Evolutionary conservation across 768 basidiomycete species (phyloP).

Genomic region (Terana coerulea): DNA sequence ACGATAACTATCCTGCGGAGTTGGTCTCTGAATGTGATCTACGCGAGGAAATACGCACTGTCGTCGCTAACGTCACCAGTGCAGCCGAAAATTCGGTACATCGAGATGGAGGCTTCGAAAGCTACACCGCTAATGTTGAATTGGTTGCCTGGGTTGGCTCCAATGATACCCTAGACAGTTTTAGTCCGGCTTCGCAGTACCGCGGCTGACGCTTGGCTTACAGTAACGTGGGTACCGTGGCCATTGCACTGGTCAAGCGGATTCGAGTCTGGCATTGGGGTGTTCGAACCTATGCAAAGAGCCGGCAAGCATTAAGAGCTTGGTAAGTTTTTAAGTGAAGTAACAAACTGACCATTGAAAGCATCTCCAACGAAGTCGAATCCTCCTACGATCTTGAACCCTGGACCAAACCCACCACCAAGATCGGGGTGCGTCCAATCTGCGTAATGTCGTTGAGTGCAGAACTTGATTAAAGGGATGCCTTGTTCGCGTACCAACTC

Average conservation of each 20-base stretch:
- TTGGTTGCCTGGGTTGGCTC: conserved; percentile 52
- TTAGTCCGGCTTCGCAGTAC: not conserved
- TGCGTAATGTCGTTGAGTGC: too few relatives aligned
- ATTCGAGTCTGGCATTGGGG: conserved; percentile 46
- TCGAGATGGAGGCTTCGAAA: conserved; percentile 48
- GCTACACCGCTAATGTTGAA: conserved; percentile 73
- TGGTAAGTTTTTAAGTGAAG: not conserved
- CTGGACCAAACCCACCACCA: conserved; percentile 51
- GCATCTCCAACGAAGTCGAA: conserved; percentile 57
- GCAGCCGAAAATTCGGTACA: conserved; percentile 64
- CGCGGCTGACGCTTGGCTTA: conserved; percentile 22
- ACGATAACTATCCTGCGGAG: conserved; percentile 36
- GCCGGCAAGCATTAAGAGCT: not conserved
- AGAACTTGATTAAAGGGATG: too few relatives aligned
- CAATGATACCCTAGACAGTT: conserved; percentile 52
- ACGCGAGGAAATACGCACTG: conserved; percentile 31
- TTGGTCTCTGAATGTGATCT: not conserved
- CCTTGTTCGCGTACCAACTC: conserved; percentile 14
- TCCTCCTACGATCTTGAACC: conserved; percentile 49
- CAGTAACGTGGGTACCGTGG: conserved; percentile 56
- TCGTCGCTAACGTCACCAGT: conserved; percentile 45
- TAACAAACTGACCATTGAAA: conserved; percentile 37
- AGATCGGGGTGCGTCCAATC: conserved; percentile 56
- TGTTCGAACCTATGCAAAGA: conserved; percentile 35
- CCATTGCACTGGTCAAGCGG: conserved; percentile 46